Evolutionary conservation across 306 rosid species (phyloP), one percentile per base, ranked within the genome.

Genomic region (Geum urbanum): DNA sequence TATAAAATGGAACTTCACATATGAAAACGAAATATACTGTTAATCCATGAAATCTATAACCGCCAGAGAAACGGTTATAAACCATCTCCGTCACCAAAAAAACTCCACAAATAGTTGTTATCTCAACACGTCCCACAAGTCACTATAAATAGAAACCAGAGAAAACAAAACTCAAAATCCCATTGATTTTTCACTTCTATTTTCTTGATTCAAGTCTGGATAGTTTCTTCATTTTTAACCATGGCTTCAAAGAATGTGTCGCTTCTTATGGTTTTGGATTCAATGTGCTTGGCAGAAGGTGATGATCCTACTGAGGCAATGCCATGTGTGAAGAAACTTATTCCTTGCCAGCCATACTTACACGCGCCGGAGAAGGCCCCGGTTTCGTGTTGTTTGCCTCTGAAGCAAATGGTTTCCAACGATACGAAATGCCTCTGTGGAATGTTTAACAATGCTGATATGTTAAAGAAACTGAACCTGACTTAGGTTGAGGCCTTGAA

Each of bases 291-390:
- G 16, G 20, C 40, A 44, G 78, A 70, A 4, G 63, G 67, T 15
- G 45, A 20, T 15, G 74, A 47, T 35, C 45, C 49, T 5, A 57
- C n/a, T 27, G 63, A 57, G 9, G 18, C 72, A 15, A 41, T 64
- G 70, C 37, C 77, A 44, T 92, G 96, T 87, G 19, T 92, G 78
- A 72, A 75, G 50, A 80, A 80, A 63, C 41, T 92, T 41, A 6
- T 83, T 13, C 86, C 98, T 0, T 92, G 98, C 52, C 75, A 86
- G 8, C 24, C 20, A 6, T 86, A 2, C 71, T 5, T 89, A 50
- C 81, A 77, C 13, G 0, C 56, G 3, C 79, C 84, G 15, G 49
- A 0, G 9, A 15, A 60, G 13, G 80, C 82, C 2, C 43, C 92
- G 1, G 7, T 72, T 0, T 0, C 70, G 1, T 89, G 96, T 53